Percentiles rank a stretch among this genome's conserved stretches.
Conservation (phyloP, 176 grass and related monocot species). For the Rhipidocladum racemiflorum region DNA sequence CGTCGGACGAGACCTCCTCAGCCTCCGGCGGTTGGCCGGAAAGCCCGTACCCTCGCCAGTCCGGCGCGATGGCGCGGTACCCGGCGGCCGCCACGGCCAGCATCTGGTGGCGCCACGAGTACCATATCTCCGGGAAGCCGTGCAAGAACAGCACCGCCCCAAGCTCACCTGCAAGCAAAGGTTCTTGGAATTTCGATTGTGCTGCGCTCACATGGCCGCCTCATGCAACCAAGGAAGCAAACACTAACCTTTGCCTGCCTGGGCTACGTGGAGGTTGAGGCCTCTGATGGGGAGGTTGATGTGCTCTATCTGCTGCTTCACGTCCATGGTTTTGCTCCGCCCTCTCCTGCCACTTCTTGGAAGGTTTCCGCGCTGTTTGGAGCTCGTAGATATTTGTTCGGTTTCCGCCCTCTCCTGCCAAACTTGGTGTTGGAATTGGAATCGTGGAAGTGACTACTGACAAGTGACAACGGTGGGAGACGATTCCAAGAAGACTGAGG, state of each 20-base stretch:
- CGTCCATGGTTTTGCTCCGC: background rate
- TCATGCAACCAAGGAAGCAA: too few species aligned
- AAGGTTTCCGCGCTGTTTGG: too few species aligned
- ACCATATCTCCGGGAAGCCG: conserved; percentile 75
- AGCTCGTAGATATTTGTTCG: too few species aligned
- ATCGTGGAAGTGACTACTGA: too few species aligned
- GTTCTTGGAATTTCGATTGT: too few species aligned
- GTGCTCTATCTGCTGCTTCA: conserved; percentile 20
- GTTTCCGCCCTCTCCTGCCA: too few species aligned
- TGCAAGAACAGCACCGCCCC: conserved; percentile 55
- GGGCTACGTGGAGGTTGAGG: conserved; percentile 39
- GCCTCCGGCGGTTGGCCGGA: conserved; percentile 49
- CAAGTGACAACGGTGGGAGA: too few species aligned
- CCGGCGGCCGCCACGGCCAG: conserved; percentile 48
- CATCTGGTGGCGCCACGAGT: conserved; percentile 69
- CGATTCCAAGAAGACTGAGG: too few species aligned
- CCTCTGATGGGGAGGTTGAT: conserved; percentile 19
- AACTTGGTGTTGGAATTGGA: too few species aligned
- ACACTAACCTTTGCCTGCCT: conserved; percentile 23
- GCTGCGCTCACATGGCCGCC: too few species aligned
- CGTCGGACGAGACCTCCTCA: background rate
- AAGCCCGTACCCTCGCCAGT: conserved; percentile 58
- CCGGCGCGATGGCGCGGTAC: conserved; percentile 58
- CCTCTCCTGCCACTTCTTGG: too few species aligned
- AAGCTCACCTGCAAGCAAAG: conserved; percentile 24